Conservation (phyloP, 2,329 filamentous ascomycete genomes). For the Proliferodiscus dingleyae region DNA sequence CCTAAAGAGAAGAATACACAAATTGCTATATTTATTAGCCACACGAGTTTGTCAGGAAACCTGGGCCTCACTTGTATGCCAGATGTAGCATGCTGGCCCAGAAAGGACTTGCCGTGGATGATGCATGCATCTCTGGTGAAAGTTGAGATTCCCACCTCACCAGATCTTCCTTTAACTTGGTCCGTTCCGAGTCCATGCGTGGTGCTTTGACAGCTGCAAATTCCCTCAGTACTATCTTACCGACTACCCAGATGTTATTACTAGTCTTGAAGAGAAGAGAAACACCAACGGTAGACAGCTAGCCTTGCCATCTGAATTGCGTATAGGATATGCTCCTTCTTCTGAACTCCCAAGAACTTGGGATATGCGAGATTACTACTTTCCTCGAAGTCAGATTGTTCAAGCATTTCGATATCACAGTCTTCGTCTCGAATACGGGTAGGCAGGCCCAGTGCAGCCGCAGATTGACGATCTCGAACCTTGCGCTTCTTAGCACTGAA, state of each 20-base stretch:
- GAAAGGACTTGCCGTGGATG: conserved; percentile 32
- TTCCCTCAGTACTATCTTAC: conserved; percentile 5
- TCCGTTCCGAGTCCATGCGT: conserved; percentile 2
- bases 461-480: conserved; percentile 44
- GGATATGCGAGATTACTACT: conserved; percentile 26
- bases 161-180: conserved; percentile 31
- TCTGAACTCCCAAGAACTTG: conserved; percentile 30
- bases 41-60: not conserved
- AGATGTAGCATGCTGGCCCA: conserved; percentile 39
- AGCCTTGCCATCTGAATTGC: conserved; percentile 37
- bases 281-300: conserved; percentile 18
- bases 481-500: conserved; percentile 11
- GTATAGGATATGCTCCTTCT: conserved; percentile 31
- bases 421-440: conserved; percentile 45
- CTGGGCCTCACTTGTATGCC: conserved; percentile 37
- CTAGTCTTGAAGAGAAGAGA: no score
- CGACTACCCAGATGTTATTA: not conserved
- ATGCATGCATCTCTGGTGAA: conserved; percentile 35
- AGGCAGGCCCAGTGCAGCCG: conserved; percentile 41
- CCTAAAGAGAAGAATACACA: conserved; percentile 42
- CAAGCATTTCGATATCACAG: conserved; percentile 40
- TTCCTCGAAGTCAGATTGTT: conserved; percentile 34
- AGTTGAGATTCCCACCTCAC: conserved; percentile 35
- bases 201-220: not conserved
- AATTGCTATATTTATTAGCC: conserved; percentile 30